Percentiles rank a stretch among this genome's conserved stretches.
These are phyloP conservation scores for Pulveroboletus sp. DNA, from an alignment of 768 basidiomycete genomes.

Conservation along the genomic window DNA sequence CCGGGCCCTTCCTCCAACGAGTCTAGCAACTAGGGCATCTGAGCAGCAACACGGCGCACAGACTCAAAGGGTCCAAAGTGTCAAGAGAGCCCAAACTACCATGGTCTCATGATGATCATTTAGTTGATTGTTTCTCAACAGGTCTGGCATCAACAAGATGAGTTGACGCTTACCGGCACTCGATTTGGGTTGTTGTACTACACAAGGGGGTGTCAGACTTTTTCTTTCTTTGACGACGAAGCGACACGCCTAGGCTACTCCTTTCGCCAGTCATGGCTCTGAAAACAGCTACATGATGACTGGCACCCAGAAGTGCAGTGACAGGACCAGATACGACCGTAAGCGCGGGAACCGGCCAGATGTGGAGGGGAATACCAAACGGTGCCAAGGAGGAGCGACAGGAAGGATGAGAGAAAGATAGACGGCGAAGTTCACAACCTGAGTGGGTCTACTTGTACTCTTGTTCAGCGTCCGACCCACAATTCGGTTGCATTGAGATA, in stretches of 20 bases:
- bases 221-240: background rate
- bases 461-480: background rate
- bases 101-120: background rate
- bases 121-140: background rate
- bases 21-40: background rate
- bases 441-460: background rate
- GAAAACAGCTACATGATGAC: background rate
- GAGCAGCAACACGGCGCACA: background rate
- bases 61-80: background rate
- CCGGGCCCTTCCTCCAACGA: background rate
- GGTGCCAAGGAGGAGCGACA: background rate
- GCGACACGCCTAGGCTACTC: background rate
- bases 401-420: background rate
- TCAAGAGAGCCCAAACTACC: background rate
- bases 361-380: background rate
- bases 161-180: background rate
- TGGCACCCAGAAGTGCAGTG: background rate
- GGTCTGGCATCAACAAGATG: too few relatives aligned
- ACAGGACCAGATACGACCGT: background rate
- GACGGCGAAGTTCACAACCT: background rate
- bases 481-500: background rate
- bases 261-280: background rate
- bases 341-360: background rate
- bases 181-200: background rate
- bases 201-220: too few relatives aligned